phyloP scores from a whole-genome alignment of 352 stramenopile genomes.

The Phytophthora hybrid region DNA sequence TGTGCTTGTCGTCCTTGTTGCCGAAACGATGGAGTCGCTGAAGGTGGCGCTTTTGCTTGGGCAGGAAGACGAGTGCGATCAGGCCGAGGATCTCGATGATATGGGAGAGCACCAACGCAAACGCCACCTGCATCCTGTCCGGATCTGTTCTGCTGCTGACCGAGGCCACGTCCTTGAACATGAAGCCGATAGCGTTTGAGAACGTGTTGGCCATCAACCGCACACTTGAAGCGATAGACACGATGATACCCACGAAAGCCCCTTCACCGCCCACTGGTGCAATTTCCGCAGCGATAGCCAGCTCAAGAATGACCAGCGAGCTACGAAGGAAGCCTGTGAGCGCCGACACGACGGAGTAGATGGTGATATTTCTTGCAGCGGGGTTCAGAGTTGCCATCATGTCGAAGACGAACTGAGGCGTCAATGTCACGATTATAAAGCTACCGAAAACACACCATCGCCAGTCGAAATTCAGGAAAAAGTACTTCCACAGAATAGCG shows the following conservation, averaged over 20 bases:
- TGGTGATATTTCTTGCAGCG: slow-evolving; percentile 23
- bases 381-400: slow-evolving; percentile 40
- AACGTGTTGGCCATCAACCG: slow-evolving; percentile 46
- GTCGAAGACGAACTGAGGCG: slow-evolving; percentile 51
- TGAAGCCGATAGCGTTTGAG: slow-evolving; percentile 55
- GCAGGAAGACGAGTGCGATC: slow-evolving; percentile 55
- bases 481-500: slow-evolving; percentile 43
- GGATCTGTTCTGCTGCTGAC: slow-evolving; percentile 23
- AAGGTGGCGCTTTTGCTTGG: slow-evolving; percentile 55
- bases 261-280: not conserved
- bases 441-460: slow-evolving; percentile 39
- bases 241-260: slow-evolving; percentile 41
- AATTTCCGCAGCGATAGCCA: slow-evolving; percentile 31
- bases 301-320: slow-evolving; percentile 45
- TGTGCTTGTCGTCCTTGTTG: slow-evolving; percentile 27
- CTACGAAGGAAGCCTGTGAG: slow-evolving; percentile 50
- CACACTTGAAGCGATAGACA: slow-evolving; percentile 54
- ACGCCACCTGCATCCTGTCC: slow-evolving; percentile 43
- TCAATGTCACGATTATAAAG: slow-evolving; percentile 47
- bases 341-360: slow-evolving; percentile 49
- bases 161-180: slow-evolving; percentile 43
- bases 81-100: slow-evolving; percentile 54
- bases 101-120: slow-evolving; percentile 58
- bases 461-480: slow-evolving; percentile 42
- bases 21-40: slow-evolving; percentile 48